Conservation (phyloP, 805 yeast species). For the Sugiyamaella chiloensis region DNA sequence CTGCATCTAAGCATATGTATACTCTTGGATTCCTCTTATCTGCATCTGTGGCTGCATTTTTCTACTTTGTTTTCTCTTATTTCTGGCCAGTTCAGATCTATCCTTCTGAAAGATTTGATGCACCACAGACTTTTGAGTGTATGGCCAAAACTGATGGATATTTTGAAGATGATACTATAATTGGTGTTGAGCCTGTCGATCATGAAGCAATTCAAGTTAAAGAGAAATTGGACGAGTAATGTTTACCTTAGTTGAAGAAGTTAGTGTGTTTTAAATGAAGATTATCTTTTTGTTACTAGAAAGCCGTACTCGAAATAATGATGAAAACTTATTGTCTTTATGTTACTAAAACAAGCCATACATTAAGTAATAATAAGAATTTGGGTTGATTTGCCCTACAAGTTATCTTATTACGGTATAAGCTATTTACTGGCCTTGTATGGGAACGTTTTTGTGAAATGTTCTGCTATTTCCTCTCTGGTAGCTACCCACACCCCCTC, state of each 20-base stretch:
- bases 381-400: too few species aligned
- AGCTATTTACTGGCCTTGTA: neutral
- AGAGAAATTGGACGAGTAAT: neutral
- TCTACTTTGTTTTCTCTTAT: slow-evolving; percentile 1
- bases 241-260: neutral
- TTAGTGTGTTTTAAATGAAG: too few species aligned
- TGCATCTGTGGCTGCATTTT: slow-evolving; percentile 1
- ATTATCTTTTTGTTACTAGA: too few species aligned
- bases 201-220: neutral
- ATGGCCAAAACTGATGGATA: slow-evolving; percentile 1
- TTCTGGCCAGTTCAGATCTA: slow-evolving; percentile 1
- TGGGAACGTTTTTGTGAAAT: slow-evolving; percentile 4
- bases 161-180: slow-evolving; percentile 1
- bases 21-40: neutral
- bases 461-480: slow-evolving; percentile 38
- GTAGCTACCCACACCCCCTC: slow-evolving; percentile 40
- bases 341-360: too few species aligned
- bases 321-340: too few species aligned
- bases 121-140: neutral
- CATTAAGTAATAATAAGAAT: too few species aligned
- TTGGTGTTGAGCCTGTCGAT: neutral
- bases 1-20: slow-evolving; percentile 4
- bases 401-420: too few species aligned
- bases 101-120: neutral
- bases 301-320: too few species aligned